These are phyloP conservation scores for Elongisporangium undulatum DNA, from an alignment of 352 stramenopile species.

Conservation along the genomic window DNA sequence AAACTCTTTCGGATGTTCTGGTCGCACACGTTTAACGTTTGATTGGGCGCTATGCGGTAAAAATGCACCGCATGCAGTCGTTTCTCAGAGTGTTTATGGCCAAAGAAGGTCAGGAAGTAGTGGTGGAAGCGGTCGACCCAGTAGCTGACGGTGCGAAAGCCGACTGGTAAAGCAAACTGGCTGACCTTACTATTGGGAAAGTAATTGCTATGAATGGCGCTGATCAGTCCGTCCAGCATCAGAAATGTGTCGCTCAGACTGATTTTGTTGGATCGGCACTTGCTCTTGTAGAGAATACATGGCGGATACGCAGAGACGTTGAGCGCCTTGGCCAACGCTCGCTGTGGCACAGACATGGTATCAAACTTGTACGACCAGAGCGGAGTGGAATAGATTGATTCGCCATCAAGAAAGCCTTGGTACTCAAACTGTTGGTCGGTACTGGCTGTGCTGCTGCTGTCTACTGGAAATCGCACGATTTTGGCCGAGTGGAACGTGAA, in stretches of 20 bases:
- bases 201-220: not conserved
- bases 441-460: no score
- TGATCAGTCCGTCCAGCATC: slow-evolving; percentile 30
- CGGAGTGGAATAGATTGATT: not conserved
- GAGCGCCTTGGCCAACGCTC: slow-evolving; percentile 10
- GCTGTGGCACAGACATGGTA: slow-evolving; percentile 16
- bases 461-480: not conserved
- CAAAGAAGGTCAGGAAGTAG: slow-evolving; percentile 19
- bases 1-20: slow-evolving; percentile 2
- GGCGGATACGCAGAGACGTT: slow-evolving; percentile 3
- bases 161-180: not conserved
- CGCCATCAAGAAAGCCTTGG: not conserved
- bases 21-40: not conserved
- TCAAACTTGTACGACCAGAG: slow-evolving; percentile 24
- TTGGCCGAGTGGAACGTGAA: slow-evolving; percentile 26
- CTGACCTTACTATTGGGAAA: not conserved
- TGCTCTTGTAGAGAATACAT: slow-evolving; percentile 3
- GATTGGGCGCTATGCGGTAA: not conserved
- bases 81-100: slow-evolving; percentile 1
- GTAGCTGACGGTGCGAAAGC: not conserved
- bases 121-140: slow-evolving; percentile 40
- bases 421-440: not conserved
- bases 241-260: slow-evolving; percentile 15
- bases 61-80: not conserved
- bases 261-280: slow-evolving; percentile 10